Base-by-base conservation (phyloP, 1,139 yeast species). In the Yamadazyma diddensiae region DNA sequence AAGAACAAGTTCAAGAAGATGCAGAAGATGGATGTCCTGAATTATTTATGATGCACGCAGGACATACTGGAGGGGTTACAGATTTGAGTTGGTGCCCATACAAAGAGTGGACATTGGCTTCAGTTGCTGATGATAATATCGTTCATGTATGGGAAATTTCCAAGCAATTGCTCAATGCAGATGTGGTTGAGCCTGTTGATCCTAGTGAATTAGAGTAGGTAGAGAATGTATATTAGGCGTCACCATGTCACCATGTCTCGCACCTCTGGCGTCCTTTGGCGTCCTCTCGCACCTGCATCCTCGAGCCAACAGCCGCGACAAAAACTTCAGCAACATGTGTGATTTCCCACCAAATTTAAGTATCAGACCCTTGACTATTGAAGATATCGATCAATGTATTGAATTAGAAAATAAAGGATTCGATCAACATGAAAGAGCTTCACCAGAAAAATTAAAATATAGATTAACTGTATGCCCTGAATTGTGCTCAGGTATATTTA, bases 381-480 rank as follows among this genome's bases (percentile, higher is more conserved):
- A 75, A 42, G 97, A 90, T 53, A 54, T 79, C 15, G 77, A 75
- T 24, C 79, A 77, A 49, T 79, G 81, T 28, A 52, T 64, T 14
- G 72, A 55, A 11, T 66, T 88, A 28, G 97, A 90, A 56, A 53
- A 59, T n/a, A 58, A 63, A 33, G 88, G 94, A 9, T 88, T 87
- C 58, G 34, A 25, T 7, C 77, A 72, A 23, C 53, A 63, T 8
- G 90, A 81, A 52, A 74, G 94, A 38, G 82, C 87, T 33, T 56
- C 86, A 5, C 55, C 53, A 16, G 87, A 79, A 36, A 80, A 75
- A 47, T 62, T 85, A 38, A 62, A 63, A 42, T 90, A 85, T 62
- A 71, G 97, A 47, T 67, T 92, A 44, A 71, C 73, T 3, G 77
- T 69, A 3, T 88, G 97, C 55, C 97, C 97, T 8, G 98, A 92